Percentiles rank a stretch among this genome's conserved stretches.
Conservation (phyloP, 2,329 filamentous ascomycete species). For the Xylaria hypoxylon region DNA sequence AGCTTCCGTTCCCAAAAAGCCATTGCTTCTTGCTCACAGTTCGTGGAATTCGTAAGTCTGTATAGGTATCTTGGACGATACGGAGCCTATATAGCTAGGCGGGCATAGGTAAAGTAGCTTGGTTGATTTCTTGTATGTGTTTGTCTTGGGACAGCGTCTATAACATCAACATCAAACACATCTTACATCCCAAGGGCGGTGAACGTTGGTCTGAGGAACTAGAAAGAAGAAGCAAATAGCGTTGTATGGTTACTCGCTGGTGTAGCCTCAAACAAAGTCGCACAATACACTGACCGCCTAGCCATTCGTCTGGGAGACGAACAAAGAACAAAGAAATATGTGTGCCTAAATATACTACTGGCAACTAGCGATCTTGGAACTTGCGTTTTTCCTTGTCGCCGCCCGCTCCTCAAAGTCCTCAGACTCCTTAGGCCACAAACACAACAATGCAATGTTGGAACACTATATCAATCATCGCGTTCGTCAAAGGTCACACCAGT, state of each 20-base stretch:
- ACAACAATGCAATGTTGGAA: conserved; percentile 9
- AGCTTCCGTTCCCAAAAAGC: too few relatives aligned
- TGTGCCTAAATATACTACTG: too few relatives aligned
- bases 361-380: background rate
- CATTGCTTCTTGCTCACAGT: background rate
- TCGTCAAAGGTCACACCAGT: background rate
- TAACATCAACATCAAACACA: background rate
- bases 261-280: background rate
- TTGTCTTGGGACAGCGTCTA: background rate
- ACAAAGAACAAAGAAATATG: background rate
- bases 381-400: conserved; percentile 1
- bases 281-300: conserved; percentile 3
- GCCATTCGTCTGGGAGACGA: background rate
- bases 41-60: background rate
- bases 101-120: background rate
- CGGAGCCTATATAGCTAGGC: background rate
- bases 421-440: background rate
- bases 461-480: background rate
- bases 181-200: background rate
- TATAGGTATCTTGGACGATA: background rate
- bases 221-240: background rate
- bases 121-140: background rate
- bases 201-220: background rate
- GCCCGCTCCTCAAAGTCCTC: background rate
- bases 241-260: background rate